These are phyloP conservation scores for Ustilago tritici DNA, from an alignment of 1,284 basidiomycete genomes.

Conservation along the genomic window DNA sequence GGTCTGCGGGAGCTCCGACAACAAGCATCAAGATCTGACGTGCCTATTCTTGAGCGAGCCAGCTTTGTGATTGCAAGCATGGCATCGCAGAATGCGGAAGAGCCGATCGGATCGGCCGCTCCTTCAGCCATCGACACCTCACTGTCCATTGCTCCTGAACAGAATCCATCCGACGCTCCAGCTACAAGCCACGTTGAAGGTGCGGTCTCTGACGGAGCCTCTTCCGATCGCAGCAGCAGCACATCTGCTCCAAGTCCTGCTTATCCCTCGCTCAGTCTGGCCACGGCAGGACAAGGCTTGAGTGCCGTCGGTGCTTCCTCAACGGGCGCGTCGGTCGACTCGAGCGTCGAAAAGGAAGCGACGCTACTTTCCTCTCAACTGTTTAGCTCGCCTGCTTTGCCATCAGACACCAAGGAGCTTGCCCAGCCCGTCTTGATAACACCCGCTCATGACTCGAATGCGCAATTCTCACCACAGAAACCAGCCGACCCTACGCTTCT, in stretches of 20 bases:
- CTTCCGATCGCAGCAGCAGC: constrained; percentile 8
- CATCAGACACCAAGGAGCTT: constrained; percentile 34
- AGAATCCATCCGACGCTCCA: not conserved
- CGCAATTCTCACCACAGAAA: not conserved
- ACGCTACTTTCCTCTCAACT: constrained; percentile 16
- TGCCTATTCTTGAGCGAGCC: not conserved
- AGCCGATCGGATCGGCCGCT: not conserved
- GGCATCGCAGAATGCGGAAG: constrained; percentile 7
- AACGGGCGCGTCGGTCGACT: not conserved
- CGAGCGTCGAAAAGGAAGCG: not conserved
- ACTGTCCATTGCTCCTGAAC: not conserved
- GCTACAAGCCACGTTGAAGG: not conserved
- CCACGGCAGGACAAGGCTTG: constrained; percentile 36
- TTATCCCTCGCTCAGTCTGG: constrained; percentile 29
- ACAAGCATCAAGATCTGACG: not conserved
- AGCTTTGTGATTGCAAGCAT: constrained; percentile 6
- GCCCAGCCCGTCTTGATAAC: constrained; percentile 38
- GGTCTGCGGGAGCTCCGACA: not conserved
- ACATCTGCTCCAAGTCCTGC: constrained; percentile 16
- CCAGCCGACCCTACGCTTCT: constrained; percentile 21
- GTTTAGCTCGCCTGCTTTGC: constrained; percentile 37
- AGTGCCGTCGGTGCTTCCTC: constrained; percentile 12
- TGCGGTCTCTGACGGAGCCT: not conserved
- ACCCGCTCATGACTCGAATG: constrained; percentile 6
- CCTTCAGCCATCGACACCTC: not conserved